Percentiles rank a stretch among this genome's conserved stretches.
phyloP scores from a whole-genome alignment of 495 filamentous ascomycete species.

The Penicillium soppii region DNA sequence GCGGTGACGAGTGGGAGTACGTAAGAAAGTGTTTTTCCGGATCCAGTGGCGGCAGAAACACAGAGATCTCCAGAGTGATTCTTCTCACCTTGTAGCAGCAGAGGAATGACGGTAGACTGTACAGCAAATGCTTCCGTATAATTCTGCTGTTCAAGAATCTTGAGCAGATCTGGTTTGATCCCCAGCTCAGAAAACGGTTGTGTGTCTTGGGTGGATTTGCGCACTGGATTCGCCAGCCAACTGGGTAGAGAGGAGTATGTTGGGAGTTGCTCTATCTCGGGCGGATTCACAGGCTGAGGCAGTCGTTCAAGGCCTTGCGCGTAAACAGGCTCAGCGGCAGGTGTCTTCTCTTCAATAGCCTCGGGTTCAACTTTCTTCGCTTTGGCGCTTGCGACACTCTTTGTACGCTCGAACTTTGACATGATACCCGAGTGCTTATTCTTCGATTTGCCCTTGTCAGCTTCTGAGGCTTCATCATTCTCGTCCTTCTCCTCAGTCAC shows the following conservation, averaged over 20 bases:
- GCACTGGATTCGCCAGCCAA: slow-evolving; percentile 76
- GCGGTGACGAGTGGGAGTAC: slow-evolving; percentile 78
- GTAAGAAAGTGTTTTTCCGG: slow-evolving; percentile 91
- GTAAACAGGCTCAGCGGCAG: slow-evolving; percentile 37
- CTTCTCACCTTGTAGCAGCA: slow-evolving; percentile 62
- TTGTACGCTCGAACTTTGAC: slow-evolving; percentile 47
- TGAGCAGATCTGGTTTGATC: slow-evolving; percentile 53
- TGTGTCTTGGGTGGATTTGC: slow-evolving; percentile 55
- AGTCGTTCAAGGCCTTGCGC: slow-evolving; percentile 72
- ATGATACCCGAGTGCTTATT: slow-evolving; percentile 43
- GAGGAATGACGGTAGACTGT: slow-evolving; percentile 75
- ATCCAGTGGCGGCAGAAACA: slow-evolving; percentile 86
- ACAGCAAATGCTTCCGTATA: slow-evolving; percentile 80
- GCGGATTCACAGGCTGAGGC: slow-evolving; percentile 68
- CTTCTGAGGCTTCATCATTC: slow-evolving; percentile 5
- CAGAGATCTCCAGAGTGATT: slow-evolving; percentile 71
- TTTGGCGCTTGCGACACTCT: slow-evolving; percentile 32
- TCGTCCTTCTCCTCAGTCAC: slow-evolving; percentile 11
- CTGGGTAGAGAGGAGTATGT: slow-evolving; percentile 47
- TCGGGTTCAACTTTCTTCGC: slow-evolving; percentile 20
- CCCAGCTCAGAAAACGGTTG: slow-evolving; percentile 62
- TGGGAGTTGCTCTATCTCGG: slow-evolving; percentile 48
- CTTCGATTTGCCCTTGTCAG: slow-evolving; percentile 20
- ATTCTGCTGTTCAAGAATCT: slow-evolving; percentile 61
- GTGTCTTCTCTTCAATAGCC: slow-evolving; percentile 21